Evolutionary conservation across 352 stramenopile genomes (phyloP).

Genomic region (Globisporangium nunn): DNA sequence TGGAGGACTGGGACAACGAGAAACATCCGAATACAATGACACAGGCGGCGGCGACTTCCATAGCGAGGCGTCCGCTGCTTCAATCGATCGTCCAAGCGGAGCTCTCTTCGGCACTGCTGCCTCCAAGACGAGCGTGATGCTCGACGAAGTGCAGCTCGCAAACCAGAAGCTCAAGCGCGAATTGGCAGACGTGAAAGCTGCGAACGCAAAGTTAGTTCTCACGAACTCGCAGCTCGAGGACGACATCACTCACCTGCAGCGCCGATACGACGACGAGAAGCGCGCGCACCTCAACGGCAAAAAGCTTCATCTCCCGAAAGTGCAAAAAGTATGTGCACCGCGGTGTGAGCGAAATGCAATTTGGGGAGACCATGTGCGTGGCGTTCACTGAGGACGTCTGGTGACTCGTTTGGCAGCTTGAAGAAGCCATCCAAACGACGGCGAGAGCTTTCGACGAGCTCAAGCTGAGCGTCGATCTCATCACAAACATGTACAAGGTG

Average conservation of each 20-base stretch:
- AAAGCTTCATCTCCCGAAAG: slow-evolving; percentile 58
- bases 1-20: background rate
- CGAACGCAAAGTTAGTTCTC: slow-evolving; percentile 51
- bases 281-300: slow-evolving; percentile 56
- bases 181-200: slow-evolving; percentile 44
- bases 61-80: background rate
- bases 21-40: background rate
- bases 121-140: slow-evolving; percentile 11
- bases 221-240: slow-evolving; percentile 75
- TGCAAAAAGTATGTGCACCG: slow-evolving; percentile 36
- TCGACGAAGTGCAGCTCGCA: slow-evolving; percentile 58
- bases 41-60: background rate
- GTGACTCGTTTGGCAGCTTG: slow-evolving; percentile 24
- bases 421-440: slow-evolving; percentile 52
- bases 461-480: slow-evolving; percentile 76
- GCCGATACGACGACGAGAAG: slow-evolving; percentile 65
- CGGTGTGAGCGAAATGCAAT: background rate
- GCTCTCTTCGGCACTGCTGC: background rate
- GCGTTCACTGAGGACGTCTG: background rate
- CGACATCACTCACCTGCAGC: slow-evolving; percentile 53
- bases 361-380: background rate
- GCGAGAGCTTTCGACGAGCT: slow-evolving; percentile 63
- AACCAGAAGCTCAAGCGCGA: slow-evolving; percentile 76
- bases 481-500: slow-evolving; percentile 87
- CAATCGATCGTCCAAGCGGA: background rate